Evolutionary conservation across 2,329 filamentous ascomycete species (phyloP).

Genomic region (Aureobasidium sp.): DNA sequence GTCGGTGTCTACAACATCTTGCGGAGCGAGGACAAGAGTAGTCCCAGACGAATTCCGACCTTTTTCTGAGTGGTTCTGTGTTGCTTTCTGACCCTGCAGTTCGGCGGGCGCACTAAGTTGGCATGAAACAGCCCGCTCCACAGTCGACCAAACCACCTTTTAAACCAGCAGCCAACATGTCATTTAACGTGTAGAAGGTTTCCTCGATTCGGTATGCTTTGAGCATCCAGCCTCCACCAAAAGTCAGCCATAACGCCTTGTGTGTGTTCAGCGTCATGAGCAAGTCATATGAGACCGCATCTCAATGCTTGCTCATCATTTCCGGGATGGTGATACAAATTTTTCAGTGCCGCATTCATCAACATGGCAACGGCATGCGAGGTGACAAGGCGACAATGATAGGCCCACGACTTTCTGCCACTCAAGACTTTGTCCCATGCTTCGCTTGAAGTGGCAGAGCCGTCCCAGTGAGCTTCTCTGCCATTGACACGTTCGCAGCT

Average conservation of each 20-base stretch:
- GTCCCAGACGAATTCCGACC: background rate
- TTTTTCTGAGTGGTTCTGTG: background rate
- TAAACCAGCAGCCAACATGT: background rate
- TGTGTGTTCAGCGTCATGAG: background rate
- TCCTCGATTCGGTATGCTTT: background rate
- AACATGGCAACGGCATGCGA: background rate
- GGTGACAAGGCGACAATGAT: background rate
- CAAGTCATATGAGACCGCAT: background rate
- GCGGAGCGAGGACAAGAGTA: background rate
- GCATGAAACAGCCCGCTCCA: constrained; percentile 13
- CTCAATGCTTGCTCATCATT: background rate
- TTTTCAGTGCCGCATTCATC: background rate
- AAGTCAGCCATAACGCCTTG: background rate
- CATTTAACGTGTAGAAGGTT: background rate
- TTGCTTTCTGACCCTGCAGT: constrained; percentile 10
- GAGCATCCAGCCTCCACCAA: background rate
- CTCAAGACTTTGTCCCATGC: no score
- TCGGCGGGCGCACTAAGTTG: constrained; percentile 11
- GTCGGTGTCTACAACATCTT: background rate
- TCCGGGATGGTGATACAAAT: background rate
- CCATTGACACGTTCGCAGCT: no score
- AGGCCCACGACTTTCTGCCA: background rate
- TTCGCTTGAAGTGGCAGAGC: no score
- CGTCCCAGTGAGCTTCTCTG: no score
- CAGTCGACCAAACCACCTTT: constrained; percentile 10